These are phyloP conservation scores for Marsdenia floribunda DNA, from an alignment of 257 asterid species.

Conservation along the genomic window DNA sequence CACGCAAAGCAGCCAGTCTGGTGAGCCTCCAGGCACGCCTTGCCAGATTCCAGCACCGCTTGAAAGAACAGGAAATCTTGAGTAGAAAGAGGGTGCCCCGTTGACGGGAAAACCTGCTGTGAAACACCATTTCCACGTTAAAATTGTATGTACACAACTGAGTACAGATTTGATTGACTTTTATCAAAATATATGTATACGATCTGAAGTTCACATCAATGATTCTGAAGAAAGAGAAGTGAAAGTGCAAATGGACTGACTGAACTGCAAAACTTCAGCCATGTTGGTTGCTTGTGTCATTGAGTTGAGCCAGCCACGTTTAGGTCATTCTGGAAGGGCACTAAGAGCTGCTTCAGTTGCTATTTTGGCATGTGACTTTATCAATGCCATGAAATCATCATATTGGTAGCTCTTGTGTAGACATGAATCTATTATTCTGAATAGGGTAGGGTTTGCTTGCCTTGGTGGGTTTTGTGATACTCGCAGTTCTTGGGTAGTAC, in stretches of 20 bases:
- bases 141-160: not conserved
- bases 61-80: slow-evolving; percentile 91
- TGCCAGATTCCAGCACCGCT: slow-evolving; percentile 90
- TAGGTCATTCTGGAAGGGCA: not conserved
- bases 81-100: slow-evolving; percentile 79
- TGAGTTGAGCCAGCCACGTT: not conserved
- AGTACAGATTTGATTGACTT: not conserved
- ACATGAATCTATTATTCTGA: slow-evolving; percentile 8
- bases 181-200: not conserved
- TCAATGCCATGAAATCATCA: slow-evolving; percentile 4
- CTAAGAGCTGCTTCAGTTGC: slow-evolving; percentile 10
- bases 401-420: slow-evolving; percentile 12
- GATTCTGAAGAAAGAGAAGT: not conserved
- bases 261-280: not conserved
- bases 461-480: slow-evolving; percentile 5
- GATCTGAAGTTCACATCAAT: not conserved
- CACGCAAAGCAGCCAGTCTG: slow-evolving; percentile 89
- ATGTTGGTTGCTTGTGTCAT: not conserved
- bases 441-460: not conserved
- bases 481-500: slow-evolving; percentile 6
- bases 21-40: slow-evolving; percentile 98
- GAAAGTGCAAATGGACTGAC: not conserved
- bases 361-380: not conserved
- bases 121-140: not conserved
- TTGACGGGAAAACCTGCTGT: slow-evolving; percentile 19